These are phyloP conservation scores for Lodderomyces parapsilosis DNA, from an alignment of 1,139 yeast species.

Conservation along the genomic window DNA sequence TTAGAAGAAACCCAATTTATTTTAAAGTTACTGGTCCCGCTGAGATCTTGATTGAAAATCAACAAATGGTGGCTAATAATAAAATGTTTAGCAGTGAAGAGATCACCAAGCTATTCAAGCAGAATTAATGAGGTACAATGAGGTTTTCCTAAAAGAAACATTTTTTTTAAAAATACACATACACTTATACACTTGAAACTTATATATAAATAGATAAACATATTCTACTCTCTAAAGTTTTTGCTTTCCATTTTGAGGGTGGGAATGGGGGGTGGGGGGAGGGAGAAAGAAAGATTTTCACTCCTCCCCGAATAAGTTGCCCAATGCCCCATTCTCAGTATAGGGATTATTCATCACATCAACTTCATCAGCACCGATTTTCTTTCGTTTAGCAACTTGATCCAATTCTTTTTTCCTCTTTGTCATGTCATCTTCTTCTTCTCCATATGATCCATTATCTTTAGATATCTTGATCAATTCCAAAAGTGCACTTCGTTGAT, in stretches of 20 bases:
- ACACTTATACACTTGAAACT: too few species aligned
- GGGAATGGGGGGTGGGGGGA: too few species aligned
- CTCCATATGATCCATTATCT: constrained; percentile 26
- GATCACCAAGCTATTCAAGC: constrained; percentile 11
- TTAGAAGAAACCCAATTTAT: constrained; percentile 21
- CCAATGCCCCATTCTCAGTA: constrained; percentile 61
- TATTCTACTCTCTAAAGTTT: too few species aligned
- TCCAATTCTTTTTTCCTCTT: constrained; percentile 53
- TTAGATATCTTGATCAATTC: constrained; percentile 58
- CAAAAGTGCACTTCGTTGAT: constrained; percentile 70
- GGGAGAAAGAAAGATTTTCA: too few species aligned
- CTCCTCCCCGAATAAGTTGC: constrained; percentile 14
- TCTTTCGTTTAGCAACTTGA: constrained; percentile 35
- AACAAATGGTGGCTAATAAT: constrained; percentile 15
- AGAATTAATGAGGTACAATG: too few species aligned
- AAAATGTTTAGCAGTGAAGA: constrained; percentile 24
- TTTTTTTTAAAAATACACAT: too few species aligned
- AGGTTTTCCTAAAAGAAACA: too few species aligned
- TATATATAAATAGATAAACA: too few species aligned
- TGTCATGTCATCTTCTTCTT: constrained; percentile 40
- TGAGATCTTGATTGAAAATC: constrained; percentile 22
- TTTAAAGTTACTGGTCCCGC: constrained; percentile 28
- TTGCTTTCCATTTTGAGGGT: too few species aligned
- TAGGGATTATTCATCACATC: constrained; percentile 70
- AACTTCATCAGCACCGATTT: constrained; percentile 38